These are phyloP conservation scores for Phytophthora pluvialis DNA, from an alignment of 352 stramenopile genomes.

Conservation along the genomic window DNA sequence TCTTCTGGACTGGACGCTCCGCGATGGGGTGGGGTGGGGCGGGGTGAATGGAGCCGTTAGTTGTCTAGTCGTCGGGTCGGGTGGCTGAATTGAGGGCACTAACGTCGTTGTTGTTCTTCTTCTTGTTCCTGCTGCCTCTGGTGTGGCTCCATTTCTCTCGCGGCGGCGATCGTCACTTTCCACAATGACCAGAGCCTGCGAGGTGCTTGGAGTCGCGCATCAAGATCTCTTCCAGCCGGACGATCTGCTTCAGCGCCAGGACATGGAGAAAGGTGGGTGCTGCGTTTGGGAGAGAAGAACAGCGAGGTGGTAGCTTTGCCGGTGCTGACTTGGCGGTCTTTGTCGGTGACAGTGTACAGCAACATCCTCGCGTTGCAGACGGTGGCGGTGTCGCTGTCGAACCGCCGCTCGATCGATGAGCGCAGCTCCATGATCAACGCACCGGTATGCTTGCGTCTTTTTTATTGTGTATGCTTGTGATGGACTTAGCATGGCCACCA, in stretches of 20 bases:
- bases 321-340: slow-evolving; percentile 10
- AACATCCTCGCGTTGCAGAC: slow-evolving; percentile 81
- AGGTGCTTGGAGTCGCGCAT: slow-evolving; percentile 60
- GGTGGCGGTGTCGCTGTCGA: slow-evolving; percentile 75
- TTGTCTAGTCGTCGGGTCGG: slow-evolving; percentile 9
- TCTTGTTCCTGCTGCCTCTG: slow-evolving; percentile 5
- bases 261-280: slow-evolving; percentile 73
- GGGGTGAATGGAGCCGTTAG: slow-evolving; percentile 1
- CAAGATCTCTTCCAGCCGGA: slow-evolving; percentile 77
- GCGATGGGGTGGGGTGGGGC: too few species aligned
- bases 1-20: background rate
- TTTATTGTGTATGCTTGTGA: slow-evolving; percentile 10
- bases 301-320: background rate
- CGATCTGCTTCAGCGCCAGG: slow-evolving; percentile 61
- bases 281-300: background rate
- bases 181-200: slow-evolving; percentile 59
- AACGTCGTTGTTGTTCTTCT: slow-evolving; percentile 5
- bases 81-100: slow-evolving; percentile 24
- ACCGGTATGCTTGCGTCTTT: slow-evolving; percentile 25
- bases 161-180: background rate
- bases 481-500: slow-evolving; percentile 2
- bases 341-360: slow-evolving; percentile 63
- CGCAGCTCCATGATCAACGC: slow-evolving; percentile 63
- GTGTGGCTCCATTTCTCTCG: slow-evolving; percentile 17
- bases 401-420: slow-evolving; percentile 81